Evolutionary conservation across 2,329 filamentous ascomycete genomes (phyloP).

Genomic region (Ceratocystiopsis brevicomis): DNA sequence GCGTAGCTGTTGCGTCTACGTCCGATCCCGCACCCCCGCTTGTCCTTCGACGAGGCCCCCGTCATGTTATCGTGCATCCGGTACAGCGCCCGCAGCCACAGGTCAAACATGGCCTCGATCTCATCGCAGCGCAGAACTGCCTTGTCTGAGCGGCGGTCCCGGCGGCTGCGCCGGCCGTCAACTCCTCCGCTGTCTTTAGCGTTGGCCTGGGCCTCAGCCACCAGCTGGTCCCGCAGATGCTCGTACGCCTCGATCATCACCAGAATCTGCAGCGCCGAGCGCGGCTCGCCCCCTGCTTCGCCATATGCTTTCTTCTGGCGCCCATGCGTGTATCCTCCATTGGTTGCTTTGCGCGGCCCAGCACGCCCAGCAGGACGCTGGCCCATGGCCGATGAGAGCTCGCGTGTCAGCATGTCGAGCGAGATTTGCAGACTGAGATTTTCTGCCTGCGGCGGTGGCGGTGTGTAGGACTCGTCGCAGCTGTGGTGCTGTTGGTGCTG

Average conservation of each 20-base stretch:
- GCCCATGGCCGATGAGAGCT: conserved; percentile 25
- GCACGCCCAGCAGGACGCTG: neutral
- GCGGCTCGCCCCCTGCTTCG: conserved; percentile 2
- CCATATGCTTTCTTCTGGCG: neutral
- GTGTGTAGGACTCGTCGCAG: conserved; percentile 3
- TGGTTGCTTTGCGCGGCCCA: conserved; percentile 1
- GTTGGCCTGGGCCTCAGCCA: conserved; percentile 9
- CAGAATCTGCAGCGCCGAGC: conserved; percentile 31
- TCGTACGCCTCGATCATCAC: conserved; percentile 42
- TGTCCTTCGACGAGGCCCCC: conserved; percentile 9
- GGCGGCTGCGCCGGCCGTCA: conserved; percentile 7
- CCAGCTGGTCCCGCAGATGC: conserved; percentile 27
- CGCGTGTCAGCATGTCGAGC: conserved; percentile 29
- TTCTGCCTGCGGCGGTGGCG: conserved; percentile 11
- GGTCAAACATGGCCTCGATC: conserved; percentile 26
- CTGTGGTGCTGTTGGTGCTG: neutral
- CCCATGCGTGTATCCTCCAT: too few species aligned
- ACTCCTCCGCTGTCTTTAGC: too few species aligned
- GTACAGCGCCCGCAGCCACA: conserved; percentile 31
- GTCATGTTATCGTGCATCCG: conserved; percentile 23
- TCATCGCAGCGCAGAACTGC: conserved; percentile 11
- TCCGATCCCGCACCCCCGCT: conserved; percentile 6
- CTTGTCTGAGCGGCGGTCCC: too few species aligned
- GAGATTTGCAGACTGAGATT: conserved; percentile 30
- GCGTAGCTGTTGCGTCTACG: neutral